Conservation (phyloP, 192 early-diverging fungal species). For the Umbelopsis isabellina region DNA sequence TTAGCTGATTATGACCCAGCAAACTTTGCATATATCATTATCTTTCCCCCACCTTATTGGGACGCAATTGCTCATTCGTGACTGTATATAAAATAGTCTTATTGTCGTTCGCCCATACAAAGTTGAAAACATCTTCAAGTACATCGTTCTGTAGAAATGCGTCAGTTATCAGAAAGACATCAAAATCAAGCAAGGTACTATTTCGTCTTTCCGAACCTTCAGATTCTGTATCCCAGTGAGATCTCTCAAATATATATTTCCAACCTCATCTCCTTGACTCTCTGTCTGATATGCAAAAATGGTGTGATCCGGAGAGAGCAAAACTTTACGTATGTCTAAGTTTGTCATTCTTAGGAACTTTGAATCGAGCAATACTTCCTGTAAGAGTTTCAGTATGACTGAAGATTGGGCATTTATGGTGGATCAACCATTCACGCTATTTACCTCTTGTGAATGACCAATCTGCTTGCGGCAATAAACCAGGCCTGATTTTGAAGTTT, state of each 20-base stretch:
- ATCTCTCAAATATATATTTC: constrained; percentile 54
- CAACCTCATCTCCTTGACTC: constrained; percentile 56
- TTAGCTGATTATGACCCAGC: not conserved
- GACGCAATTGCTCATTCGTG: constrained; percentile 68
- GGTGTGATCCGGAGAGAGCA: constrained; percentile 54
- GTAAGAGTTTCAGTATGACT: not conserved
- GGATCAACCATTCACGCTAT: not conserved
- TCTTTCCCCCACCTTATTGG: constrained; percentile 52
- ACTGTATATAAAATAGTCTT: constrained; percentile 70
- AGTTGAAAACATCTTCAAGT: constrained; percentile 62
- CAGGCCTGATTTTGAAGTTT: constrained; percentile 48
- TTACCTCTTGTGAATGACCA: constrained; percentile 47
- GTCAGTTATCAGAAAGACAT: not conserved
- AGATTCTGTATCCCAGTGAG: constrained; percentile 37
- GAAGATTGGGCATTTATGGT: not conserved
- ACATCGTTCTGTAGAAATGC: constrained; percentile 34
- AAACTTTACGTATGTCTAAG: constrained; percentile 49
- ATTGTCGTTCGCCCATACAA: constrained; percentile 68
- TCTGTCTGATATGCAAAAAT: constrained; percentile 57
- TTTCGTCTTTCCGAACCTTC: constrained; percentile 34
- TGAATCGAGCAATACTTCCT: constrained; percentile 58
- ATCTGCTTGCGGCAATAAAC: constrained; percentile 53
- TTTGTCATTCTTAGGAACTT: constrained; percentile 49
- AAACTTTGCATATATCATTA: too few species aligned
- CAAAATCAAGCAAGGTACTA: not conserved